Conservation (phyloP, 73 alveolate species). For the Symbiodinium pilosum region DNA sequence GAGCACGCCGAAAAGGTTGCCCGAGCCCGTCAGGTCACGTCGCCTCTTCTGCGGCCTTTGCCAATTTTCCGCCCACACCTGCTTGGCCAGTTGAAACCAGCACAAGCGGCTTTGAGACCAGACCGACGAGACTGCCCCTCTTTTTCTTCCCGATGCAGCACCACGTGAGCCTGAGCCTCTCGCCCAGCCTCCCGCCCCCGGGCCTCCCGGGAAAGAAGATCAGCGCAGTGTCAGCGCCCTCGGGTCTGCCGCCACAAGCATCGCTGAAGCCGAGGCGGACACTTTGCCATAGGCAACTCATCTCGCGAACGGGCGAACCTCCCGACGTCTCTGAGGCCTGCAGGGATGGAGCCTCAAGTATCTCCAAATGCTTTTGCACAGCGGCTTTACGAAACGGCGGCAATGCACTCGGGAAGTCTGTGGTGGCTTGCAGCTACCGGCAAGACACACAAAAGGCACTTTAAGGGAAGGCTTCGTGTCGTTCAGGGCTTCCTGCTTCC, state of each 20-base stretch:
- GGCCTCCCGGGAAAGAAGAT: neutral
- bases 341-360: neutral
- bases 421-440: neutral
- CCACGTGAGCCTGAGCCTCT: neutral
- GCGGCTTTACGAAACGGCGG: neutral
- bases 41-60: neutral
- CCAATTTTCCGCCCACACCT: neutral
- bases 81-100: neutral
- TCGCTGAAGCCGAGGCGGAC: neutral
- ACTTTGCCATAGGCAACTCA: neutral
- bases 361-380: neutral
- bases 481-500: neutral
- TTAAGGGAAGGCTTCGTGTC: neutral
- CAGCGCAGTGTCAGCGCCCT: neutral
- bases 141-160: neutral
- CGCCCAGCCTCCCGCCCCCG: neutral
- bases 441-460: neutral
- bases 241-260: neutral
- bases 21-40: neutral
- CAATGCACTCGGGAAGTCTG: neutral
- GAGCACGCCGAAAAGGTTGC: neutral
- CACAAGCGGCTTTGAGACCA: neutral
- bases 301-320: neutral
- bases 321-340: neutral
- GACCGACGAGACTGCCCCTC: neutral